Percentiles rank a stretch among this genome's conserved stretches.
phyloP scores from a whole-genome alignment of 352 stramenopile species.

The Pythium folliculosum region DNA sequence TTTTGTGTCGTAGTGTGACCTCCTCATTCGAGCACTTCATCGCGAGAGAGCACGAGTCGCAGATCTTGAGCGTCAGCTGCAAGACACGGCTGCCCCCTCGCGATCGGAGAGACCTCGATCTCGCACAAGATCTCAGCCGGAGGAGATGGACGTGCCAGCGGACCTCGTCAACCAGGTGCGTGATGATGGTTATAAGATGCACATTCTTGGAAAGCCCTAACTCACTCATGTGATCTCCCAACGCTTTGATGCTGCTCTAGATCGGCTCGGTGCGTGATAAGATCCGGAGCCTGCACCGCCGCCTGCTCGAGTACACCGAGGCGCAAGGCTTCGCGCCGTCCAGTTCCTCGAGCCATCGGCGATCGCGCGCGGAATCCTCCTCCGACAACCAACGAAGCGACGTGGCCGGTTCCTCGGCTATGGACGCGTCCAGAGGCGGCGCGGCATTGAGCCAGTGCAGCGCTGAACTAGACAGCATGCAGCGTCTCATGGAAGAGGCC shows the following conservation, averaged over 20 bases:
- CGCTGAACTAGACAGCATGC: conserved; percentile 22
- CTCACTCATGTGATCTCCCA: too few species aligned
- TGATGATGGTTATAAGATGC: too few species aligned
- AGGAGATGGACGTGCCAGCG: neutral
- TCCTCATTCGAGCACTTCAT: conserved; percentile 28
- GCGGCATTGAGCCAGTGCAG: conserved; percentile 23
- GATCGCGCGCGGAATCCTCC: neutral
- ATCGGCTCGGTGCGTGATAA: conserved; percentile 22
- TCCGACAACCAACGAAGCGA: too few species aligned
- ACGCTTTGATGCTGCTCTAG: neutral
- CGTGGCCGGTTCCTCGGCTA: too few species aligned
- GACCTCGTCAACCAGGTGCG: neutral
- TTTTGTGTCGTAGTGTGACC: conserved; percentile 18
- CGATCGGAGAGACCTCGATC: neutral
- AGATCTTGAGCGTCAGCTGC: conserved; percentile 21
- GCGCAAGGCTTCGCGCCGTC: conserved; percentile 6
- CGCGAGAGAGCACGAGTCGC: conserved; percentile 25
- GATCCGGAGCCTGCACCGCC: conserved; percentile 11
- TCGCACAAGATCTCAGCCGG: neutral
- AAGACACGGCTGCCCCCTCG: neutral
- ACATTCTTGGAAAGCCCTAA: too few species aligned
- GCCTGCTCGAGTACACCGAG: conserved; percentile 24
- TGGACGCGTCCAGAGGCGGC: neutral
- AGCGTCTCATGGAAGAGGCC: conserved; percentile 30
- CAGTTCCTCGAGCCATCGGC: neutral